These are phyloP conservation scores for Petunia secreta DNA, from an alignment of 257 asterid genomes.

Conservation along the genomic window DNA sequence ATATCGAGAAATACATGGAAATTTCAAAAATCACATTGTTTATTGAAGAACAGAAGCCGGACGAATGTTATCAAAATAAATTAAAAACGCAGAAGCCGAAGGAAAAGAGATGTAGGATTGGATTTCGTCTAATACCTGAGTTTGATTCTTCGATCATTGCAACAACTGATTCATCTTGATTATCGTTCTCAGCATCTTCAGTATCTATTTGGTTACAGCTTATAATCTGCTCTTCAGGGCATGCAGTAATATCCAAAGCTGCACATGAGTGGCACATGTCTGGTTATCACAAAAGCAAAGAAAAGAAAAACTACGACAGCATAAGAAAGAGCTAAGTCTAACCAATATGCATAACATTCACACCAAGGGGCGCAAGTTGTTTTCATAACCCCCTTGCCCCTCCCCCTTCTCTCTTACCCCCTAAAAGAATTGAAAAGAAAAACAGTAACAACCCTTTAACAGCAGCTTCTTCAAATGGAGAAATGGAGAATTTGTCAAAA, in stretches of 20 bases:
- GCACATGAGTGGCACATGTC: conserved; percentile 92
- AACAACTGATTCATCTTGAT: conserved; percentile 74
- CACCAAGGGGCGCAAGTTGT: not conserved
- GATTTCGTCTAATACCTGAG: conserved; percentile 52
- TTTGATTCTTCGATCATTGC: conserved; percentile 68
- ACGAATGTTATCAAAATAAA: not conserved
- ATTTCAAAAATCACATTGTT: conserved; percentile 4
- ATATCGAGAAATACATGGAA: not conserved
- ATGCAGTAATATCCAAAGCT: conserved; percentile 84
- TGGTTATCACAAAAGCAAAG: conserved; percentile 35
- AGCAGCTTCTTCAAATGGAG: not conserved
- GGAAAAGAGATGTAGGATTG: conserved; percentile 18
- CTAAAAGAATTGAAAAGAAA: not conserved
- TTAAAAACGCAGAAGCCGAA: not conserved
- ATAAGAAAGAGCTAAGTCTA: conserved; percentile 4
- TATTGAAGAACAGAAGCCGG: not conserved
- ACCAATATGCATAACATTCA: not conserved
- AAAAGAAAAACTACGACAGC: not conserved
- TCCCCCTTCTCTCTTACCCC: not conserved
- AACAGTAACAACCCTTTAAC: not conserved
- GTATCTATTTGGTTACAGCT: conserved; percentile 63
- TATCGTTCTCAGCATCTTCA: conserved; percentile 66
- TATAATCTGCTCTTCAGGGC: conserved; percentile 80
- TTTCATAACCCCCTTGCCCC: not conserved
- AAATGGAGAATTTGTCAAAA: conserved; percentile 2